Evolutionary conservation across 192 early-diverging fungal species (phyloP), one percentile per base, ranked within the genome.

Genomic region (Entomortierella chlamydospora): DNA sequence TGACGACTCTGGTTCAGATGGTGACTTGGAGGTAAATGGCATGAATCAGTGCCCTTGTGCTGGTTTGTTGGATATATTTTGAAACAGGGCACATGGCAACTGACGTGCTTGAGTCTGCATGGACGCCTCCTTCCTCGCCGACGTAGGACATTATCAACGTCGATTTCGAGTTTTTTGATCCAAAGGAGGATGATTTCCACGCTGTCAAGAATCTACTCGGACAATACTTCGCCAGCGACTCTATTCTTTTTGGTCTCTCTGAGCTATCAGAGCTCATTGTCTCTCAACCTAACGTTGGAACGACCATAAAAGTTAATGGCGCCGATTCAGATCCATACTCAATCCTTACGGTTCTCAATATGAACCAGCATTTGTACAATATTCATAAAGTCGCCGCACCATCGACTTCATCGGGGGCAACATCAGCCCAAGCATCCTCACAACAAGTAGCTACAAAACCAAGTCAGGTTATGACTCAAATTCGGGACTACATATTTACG

Each of bases 121-220:
- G 45, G 15, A 20, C 15, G 45, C 20, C 15, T 17, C 20, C 5
- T 20, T 47, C 37, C 33, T 59, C 30, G 0, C 37, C 26, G 23
- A n/a, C 6, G 11, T 58, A 88, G 87, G 85, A 88, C 52, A 83
- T 88, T 26, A 88, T 98, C 41, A 89, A 98, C 76, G 93, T 98
- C 6, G 96, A 98, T 68, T 97, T 98, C 84, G 97, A 98, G 70
- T 99, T 98, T 79, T 96, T 94, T 83, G 93, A 95, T 60, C 93
- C 94, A n/a, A 87, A 92, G 65, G 86, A 89, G 34, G 87, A 89
- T 30, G 97, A 99, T 81, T 99, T 93, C 66, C 95, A 97, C 71
- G 91, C 94, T 6, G 84, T 97, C 70, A 99, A 99, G 81, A 89
- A 89, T 30, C 86, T 99, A n/a, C 72, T 98, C 18, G 77, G 65